Evolutionary conservation across 164 flowering plant genomes (phyloP), one percentile per base, ranked within the genome.

Genomic region (Litsea cubeba): DNA sequence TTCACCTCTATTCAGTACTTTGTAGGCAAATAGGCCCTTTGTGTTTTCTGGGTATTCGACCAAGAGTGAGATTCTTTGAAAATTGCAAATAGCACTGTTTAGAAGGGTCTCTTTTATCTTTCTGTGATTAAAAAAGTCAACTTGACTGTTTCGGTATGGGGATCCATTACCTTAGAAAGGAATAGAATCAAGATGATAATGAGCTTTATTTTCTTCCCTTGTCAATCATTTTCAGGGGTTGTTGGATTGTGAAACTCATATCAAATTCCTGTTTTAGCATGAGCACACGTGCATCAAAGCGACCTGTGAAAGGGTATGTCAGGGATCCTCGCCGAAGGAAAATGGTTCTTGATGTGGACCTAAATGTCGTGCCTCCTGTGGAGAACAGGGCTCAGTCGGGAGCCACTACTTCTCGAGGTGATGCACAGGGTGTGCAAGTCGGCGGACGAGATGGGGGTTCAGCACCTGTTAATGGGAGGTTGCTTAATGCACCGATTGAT

Each of bases 351-450:
- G 81, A 88, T 64, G 78, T 91, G 46, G 89, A 87, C 60, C 90
- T 85, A 50, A 87, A 87, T 70, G 84, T 77, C 50, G 71, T 32
- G 0, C 90, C 89, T 50, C 88, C 88, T 0, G 60, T 12, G 75
- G 91, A 85, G 12, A 77, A 2, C 71, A 54, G 85, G 65, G 85
- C 75, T 25, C 78, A 76, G 57, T 87, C 67, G 65, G 89, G 83
- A 24, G 49, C 83, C 51, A 81, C 86, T 22, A 35, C 49, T 23
- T 51, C 58, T 46, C 77, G 24, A 5, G 58, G 62, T 18, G 70
- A 18, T 35, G 18, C 71, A 4, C 83, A 72, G 32, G 76, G 23
- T 28, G 77, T 68, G 40, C 81, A 71, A 68, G 66, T 74, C 26
- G 70, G 63, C 46, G 81, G 66, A 69, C 88, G 70, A 73, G 79